These are phyloP conservation scores for Globisporangium parvum DNA, from an alignment of 352 stramenopile genomes.

Conservation along the genomic window DNA sequence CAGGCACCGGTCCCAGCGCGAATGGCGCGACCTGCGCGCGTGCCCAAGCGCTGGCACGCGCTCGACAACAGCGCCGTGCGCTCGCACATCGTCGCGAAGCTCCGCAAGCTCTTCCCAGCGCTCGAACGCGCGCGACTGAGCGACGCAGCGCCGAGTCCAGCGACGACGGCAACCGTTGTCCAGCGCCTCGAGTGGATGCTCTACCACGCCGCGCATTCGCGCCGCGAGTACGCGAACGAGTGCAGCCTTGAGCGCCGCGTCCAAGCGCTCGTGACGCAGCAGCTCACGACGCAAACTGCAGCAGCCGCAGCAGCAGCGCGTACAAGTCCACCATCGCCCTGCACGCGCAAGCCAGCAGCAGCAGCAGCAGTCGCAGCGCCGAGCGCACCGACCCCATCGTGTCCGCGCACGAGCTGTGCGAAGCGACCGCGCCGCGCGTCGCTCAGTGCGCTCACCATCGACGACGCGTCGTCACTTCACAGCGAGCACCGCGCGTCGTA, in stretches of 20 bases:
- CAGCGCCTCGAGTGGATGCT: slow-evolving; percentile 76
- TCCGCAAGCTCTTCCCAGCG: slow-evolving; percentile 24
- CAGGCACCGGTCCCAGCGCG: neutral
- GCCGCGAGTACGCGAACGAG: slow-evolving; percentile 59
- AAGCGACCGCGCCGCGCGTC: slow-evolving; percentile 12
- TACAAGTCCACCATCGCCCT: neutral
- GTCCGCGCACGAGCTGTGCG: slow-evolving; percentile 1
- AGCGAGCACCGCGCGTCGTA: neutral
- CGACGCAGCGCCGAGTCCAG: slow-evolving; percentile 5
- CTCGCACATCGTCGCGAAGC: slow-evolving; percentile 18
- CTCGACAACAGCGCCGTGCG: slow-evolving; percentile 18
- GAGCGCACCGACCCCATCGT: no score
- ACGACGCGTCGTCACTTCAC: neutral
- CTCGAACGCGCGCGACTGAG: slow-evolving; percentile 13
- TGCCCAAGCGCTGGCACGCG: slow-evolving; percentile 13
- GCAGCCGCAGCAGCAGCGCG: neutral
- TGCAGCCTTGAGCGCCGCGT: slow-evolving; percentile 62
- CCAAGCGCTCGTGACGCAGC: slow-evolving; percentile 60
- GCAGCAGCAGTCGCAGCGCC: no score
- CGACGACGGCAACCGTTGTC: slow-evolving; percentile 37
- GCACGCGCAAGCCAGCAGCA: slow-evolving; percentile 1
- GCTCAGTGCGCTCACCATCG: slow-evolving; percentile 5
- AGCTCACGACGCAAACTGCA: neutral
- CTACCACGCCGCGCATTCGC: slow-evolving; percentile 56
- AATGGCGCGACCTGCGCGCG: neutral